Evolutionary conservation across 768 basidiomycete genomes (phyloP).

Genomic region (Cyclocybe aegerita): DNA sequence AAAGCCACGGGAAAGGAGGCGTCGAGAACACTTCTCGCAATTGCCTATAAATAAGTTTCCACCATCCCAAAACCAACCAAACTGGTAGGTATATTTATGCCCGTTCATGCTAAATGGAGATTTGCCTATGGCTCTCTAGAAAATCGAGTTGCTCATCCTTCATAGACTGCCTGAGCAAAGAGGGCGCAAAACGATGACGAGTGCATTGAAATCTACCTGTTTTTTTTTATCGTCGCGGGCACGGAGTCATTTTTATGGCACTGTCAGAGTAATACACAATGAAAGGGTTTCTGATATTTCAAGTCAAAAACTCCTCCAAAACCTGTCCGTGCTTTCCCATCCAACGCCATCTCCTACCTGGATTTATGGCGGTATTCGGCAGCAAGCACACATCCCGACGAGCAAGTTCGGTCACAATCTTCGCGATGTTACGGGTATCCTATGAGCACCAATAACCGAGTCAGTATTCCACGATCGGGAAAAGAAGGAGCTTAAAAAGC

Average conservation of each 20-base stretch:
- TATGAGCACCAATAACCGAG: conserved; percentile 29
- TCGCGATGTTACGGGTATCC: conserved; percentile 90
- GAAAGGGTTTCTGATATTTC: conserved; percentile 12
- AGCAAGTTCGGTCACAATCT: conserved; percentile 79
- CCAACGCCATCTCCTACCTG: conserved; percentile 75
- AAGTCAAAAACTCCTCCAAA: conserved; percentile 42
- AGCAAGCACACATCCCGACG: conserved; percentile 63
- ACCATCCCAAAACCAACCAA: too few relatives aligned
- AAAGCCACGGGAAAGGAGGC: not conserved
- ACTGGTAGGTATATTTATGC: too few relatives aligned
- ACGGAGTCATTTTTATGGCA: conserved; percentile 18
- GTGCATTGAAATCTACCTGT: too few relatives aligned
- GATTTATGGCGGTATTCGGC: conserved; percentile 71
- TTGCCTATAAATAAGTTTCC: not conserved
- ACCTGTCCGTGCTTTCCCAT: conserved; percentile 79
- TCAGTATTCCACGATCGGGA: conserved; percentile 13
- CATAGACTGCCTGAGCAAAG: too few relatives aligned
- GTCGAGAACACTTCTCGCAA: too few relatives aligned
- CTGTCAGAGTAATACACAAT: conserved; percentile 19
- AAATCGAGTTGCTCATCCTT: too few relatives aligned
- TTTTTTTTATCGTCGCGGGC: too few relatives aligned
- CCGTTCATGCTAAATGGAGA: too few relatives aligned
- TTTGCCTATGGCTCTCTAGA: too few relatives aligned
- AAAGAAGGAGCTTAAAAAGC: conserved; percentile 13
- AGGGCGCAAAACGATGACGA: too few relatives aligned